Base-by-base conservation (phyloP, 805 yeast genomes). In the Ogataea methylovora region DNA sequence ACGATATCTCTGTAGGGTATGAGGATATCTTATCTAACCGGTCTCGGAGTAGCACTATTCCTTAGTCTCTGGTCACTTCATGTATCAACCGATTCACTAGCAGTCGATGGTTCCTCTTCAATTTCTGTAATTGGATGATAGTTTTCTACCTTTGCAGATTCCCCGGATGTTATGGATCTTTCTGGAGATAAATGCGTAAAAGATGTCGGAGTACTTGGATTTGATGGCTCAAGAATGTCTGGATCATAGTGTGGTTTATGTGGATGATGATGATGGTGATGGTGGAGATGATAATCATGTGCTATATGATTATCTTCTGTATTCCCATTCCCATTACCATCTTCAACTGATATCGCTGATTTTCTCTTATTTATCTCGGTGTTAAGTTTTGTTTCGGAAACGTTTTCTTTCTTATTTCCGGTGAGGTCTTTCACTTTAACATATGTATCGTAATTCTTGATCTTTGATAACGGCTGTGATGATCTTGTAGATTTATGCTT, bases 351-450 rank as follows among this genome's bases (percentile, higher is more conserved):
- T 11, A 7, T 11, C 16, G 27, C 27, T 24, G 9, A 9, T 18
- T 13, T 18, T 27, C 30, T 27, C 13, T 28, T 18, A 17, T 31
- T 31, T 15, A 12, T 9, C 8, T 11, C 16, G 8, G 30, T 22
- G 22, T 30, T 25, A 3, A 8, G 10, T 10, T 35, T 31, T 47
- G 58, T 14, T 37, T 42, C 33, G 63, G 8, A 6, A 20, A 20
- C 22, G 6, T n/a, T n/a, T n/a, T n/a, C n/a, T n/a, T n/a, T n/a
- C n/a, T n/a, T n/a, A n/a, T n/a, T n/a, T n/a, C n/a, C 22, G 9
- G 22, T 64, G 33, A 67, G 50, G 28, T 67, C 71, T 17, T 56
- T 52, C n/a, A 65, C 45, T 1, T 66, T 56, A 49, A 61, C 47
- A 39, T 48, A 63, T 4, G 53, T 46, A 7, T 59, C 60, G 42